Evolutionary conservation across 2,329 filamentous ascomycete genomes (phyloP).

Genomic region (Penicillium occitanis): DNA sequence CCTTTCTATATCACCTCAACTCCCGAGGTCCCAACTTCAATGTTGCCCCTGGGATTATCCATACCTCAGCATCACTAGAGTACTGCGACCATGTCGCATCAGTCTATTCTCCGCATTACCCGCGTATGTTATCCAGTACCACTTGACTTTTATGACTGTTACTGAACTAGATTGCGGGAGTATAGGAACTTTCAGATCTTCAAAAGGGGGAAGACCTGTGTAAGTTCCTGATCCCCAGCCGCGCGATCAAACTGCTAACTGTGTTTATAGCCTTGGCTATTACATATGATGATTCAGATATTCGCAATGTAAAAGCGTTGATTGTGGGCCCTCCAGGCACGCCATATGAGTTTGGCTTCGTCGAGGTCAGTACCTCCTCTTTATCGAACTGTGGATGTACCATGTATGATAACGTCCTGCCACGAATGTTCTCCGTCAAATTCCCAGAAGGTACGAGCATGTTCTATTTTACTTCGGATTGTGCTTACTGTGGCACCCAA

Average conservation of each 20-base stretch:
- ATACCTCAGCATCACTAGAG: neutral
- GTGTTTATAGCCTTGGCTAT: constrained; percentile 70
- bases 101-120: constrained; percentile 83
- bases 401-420: neutral
- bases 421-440: constrained; percentile 66
- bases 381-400: neutral
- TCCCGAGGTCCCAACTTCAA: too few species aligned
- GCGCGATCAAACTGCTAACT: neutral
- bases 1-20: too few species aligned
- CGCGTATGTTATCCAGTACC: constrained; percentile 56
- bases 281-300: constrained; percentile 81
- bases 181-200: constrained; percentile 78
- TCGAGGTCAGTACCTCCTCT: constrained; percentile 62
- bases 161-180: constrained; percentile 11
- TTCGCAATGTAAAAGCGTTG: constrained; percentile 80
- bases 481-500: constrained; percentile 35
- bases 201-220: constrained; percentile 82
- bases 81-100: constrained; percentile 65
- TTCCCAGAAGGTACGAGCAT: constrained; percentile 66
- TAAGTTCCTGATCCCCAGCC: constrained; percentile 39
- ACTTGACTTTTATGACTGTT: neutral
- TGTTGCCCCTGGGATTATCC: too few species aligned
- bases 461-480: neutral
- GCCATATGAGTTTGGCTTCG: constrained; percentile 96
- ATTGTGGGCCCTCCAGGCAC: constrained; percentile 93